Evolutionary conservation across 352 stramenopile genomes (phyloP), one percentile per base, ranked within the genome.

Genomic region (Plasmopara muralis): DNA sequence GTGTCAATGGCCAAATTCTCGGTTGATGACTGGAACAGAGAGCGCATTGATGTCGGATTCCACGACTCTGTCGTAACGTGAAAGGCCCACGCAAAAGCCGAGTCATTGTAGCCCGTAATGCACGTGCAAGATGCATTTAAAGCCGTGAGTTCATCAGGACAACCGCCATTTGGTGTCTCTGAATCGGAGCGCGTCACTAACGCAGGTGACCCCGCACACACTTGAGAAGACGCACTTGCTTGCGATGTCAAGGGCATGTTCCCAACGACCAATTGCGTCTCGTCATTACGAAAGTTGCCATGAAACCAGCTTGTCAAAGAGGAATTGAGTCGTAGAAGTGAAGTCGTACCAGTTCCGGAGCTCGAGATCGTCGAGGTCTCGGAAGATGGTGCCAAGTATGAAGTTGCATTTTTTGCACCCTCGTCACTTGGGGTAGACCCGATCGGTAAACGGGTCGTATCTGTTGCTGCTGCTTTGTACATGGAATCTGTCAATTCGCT

Each of bases 51-150:
- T 13, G 53, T 54, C 1, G 53, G 56, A 15, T 66, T 64, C 43
- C 37, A 57, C 5, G 40, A 51, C 46, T 71, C 50, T 6, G 47
- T 37, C 4, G 43, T 46, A 12, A 72, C 40, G 28, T 53, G 48
- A 15, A 77, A 77, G 10, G 33, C 3, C 67, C 68, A 77, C 18
- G 54, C 57, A 7, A 18, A 45, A 7, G 55, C 47, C 2, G 47
- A 64, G 39, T 64, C 41, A 9, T 40, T 57, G 47, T 64, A 68
- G 10, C 59, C 65, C 30, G 62, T 70, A 18, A 77, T 51, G 33
- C 65, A 77, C 15, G 68, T 73, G 37, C 65, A 77, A 18, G 68
- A 77, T 6, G 58, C 65, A 35, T 70, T 68, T 29, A 74, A 48
- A 13, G 58, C 50, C 40, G 68, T 68, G 8, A 74, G 47, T 30